Percentiles rank a stretch among this genome's conserved stretches.
phyloP scores from a whole-genome alignment of 2,329 filamentous ascomycete genomes.

The Paracorniculantispora psalliotae region DNA sequence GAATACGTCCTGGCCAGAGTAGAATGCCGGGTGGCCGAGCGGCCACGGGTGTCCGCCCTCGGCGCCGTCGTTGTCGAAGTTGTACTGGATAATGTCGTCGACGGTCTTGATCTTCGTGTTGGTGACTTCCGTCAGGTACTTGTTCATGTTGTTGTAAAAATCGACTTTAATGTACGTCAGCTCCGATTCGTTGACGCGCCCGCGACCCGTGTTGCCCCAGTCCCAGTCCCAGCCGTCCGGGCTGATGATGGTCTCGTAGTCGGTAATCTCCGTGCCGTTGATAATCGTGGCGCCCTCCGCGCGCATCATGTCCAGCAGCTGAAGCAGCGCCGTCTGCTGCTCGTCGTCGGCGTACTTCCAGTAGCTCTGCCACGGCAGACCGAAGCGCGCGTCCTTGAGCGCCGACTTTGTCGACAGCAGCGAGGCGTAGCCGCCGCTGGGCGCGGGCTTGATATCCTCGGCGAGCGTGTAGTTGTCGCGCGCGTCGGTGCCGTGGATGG shows the following conservation, averaged over 20 bases:
- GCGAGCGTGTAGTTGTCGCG: slow-evolving; percentile 62
- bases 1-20: slow-evolving; percentile 67
- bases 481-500: slow-evolving; percentile 59
- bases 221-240: slow-evolving; percentile 72
- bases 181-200: slow-evolving; percentile 66
- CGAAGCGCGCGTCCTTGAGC: slow-evolving; percentile 60
- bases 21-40: slow-evolving; percentile 54
- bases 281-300: slow-evolving; percentile 61
- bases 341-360: slow-evolving; percentile 57
- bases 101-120: slow-evolving; percentile 57
- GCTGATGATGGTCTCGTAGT: slow-evolving; percentile 56
- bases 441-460: slow-evolving; percentile 47
- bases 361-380: slow-evolving; percentile 67
- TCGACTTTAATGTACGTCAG: slow-evolving; percentile 69
- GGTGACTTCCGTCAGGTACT: slow-evolving; percentile 57
- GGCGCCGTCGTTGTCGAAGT: slow-evolving; percentile 56
- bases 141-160: slow-evolving; percentile 58
- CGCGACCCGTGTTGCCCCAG: slow-evolving; percentile 52
- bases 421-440: slow-evolving; percentile 50
- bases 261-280: slow-evolving; percentile 64
- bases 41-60: slow-evolving; percentile 62
- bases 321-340: slow-evolving; percentile 49
- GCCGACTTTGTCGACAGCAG: slow-evolving; percentile 47
- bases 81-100: slow-evolving; percentile 62
- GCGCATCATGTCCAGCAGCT: slow-evolving; percentile 46